Base-by-base conservation (phyloP, 345 rosid species). In the Murraya paniculata region DNA sequence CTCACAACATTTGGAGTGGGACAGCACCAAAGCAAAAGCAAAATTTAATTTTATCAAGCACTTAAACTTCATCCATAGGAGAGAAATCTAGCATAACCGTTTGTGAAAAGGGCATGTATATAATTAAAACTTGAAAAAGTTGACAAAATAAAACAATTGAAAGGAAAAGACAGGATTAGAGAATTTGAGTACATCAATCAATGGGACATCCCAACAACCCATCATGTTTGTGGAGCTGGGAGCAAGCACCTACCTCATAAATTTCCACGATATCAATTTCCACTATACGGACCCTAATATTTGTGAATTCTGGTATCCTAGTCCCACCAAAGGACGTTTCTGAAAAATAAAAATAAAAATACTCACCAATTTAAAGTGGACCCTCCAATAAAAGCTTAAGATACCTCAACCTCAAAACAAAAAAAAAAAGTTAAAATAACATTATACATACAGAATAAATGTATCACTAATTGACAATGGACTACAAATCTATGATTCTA, bases 131-230 rank as follows among this genome's bases (percentile, higher is more conserved):
- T 53, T 18, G n/a, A 6, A 53, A 53, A 53, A 53, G 22, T 5
- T 9, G 57, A 19, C 22, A 16, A 53, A 53, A 18, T 8, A 4
- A 22, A 19, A 19, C 38, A 65, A 22, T 25, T 18, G 55, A 48
- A 73, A 62, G 16, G 59, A 41, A 69, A 80, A 57, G 83, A 79
- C 76, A 48, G 61, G 71, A 58, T 59, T 69, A 77, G 75, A 81
- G 78, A 65, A 72, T 58, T 69, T 73, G 76, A 64, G 83, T 59
- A 58, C 81, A 45, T 14, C 25, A 62, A 71, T 73, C 74, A 80
- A 77, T 60, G 83, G 77, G 82, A 69, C 74, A 82, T 90, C 90
- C 92, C 79, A 83, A 82, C 90, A 73, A 83, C 81, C 86, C 91
- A 88, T 82, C 89, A 80, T 83, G 87, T 76, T 77, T 5, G 86